Conservation (phyloP, 495 filamentous ascomycete species). For the Hypoxylon lenormandii region DNA sequence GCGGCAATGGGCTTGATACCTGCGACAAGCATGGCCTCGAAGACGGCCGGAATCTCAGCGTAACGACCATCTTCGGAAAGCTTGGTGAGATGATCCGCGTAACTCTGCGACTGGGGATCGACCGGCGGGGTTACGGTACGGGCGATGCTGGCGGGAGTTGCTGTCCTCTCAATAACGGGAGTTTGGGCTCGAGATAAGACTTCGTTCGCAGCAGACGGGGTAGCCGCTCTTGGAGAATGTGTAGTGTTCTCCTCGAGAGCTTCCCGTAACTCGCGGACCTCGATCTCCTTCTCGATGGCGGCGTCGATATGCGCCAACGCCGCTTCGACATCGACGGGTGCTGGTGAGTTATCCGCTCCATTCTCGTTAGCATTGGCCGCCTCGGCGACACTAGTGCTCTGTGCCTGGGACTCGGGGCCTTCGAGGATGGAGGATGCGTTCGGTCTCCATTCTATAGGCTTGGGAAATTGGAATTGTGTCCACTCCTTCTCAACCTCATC, state of each 20-base stretch:
- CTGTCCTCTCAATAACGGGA: slow-evolving; percentile 53
- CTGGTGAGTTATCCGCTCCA: slow-evolving; percentile 35
- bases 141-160: slow-evolving; percentile 57
- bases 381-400: slow-evolving; percentile 51
- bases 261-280: slow-evolving; percentile 60
- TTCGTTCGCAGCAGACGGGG: slow-evolving; percentile 55
- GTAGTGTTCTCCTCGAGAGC: slow-evolving; percentile 60
- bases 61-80: slow-evolving; percentile 75
- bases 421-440: slow-evolving; percentile 61
- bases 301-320: slow-evolving; percentile 64
- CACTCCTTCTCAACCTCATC: slow-evolving; percentile 79
- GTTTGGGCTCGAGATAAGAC: slow-evolving; percentile 55
- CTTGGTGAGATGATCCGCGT: slow-evolving; percentile 78
- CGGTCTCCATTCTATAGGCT: slow-evolving; percentile 87
- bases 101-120: slow-evolving; percentile 71
- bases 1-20: slow-evolving; percentile 81
- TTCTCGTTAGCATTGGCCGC: slow-evolving; percentile 44
- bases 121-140: slow-evolving; percentile 60
- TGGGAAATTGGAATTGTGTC: slow-evolving; percentile 88
- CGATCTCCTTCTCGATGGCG: slow-evolving; percentile 62
- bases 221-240: slow-evolving; percentile 50
- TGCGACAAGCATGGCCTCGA: slow-evolving; percentile 83
- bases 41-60: slow-evolving; percentile 87
- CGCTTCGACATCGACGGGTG: slow-evolving; percentile 47
- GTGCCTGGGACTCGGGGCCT: slow-evolving; percentile 63